phyloP scores from a whole-genome alignment of 2,329 filamentous ascomycete genomes.

The Neonectria faginata region DNA sequence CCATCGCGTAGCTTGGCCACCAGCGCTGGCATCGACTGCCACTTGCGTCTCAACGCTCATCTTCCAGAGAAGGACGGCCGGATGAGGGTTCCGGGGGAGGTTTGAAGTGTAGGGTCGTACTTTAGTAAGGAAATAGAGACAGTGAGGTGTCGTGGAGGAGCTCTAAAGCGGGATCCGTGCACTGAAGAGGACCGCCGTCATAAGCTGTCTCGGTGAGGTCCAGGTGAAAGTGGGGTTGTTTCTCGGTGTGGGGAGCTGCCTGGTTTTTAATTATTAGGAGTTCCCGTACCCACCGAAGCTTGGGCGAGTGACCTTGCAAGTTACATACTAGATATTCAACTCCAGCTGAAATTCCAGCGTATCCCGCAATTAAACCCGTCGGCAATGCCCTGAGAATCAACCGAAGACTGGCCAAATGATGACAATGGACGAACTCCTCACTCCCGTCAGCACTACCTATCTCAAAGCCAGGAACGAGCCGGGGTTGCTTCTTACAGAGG shows the following conservation, averaged over 20 bases:
- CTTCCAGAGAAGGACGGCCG: not conserved
- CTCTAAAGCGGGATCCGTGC: constrained; percentile 37
- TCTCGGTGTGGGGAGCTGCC: constrained; percentile 28
- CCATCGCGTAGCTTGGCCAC: constrained; percentile 52
- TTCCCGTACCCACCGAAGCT: constrained; percentile 3
- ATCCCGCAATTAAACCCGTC: not conserved
- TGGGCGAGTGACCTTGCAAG: constrained; percentile 1
- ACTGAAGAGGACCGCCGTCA: constrained; percentile 37
- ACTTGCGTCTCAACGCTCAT: constrained; percentile 46
- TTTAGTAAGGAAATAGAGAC: not conserved
- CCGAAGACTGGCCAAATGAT: not conserved
- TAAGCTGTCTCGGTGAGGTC: constrained; percentile 45
- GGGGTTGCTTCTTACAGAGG: constrained; percentile 54
- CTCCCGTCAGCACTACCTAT: constrained; percentile 65
- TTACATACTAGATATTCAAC: constrained; percentile 3
- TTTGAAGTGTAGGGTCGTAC: constrained; percentile 16
- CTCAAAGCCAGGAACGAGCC: constrained; percentile 52
- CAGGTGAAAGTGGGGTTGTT: constrained; percentile 51
- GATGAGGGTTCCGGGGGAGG: not conserved
- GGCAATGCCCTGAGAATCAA: not conserved
- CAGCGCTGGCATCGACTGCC: constrained; percentile 19
- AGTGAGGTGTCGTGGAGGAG: constrained; percentile 12
- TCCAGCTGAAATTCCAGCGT: not conserved
- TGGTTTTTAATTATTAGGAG: constrained; percentile 8
- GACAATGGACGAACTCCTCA: constrained; percentile 68